Percentiles rank a stretch among this genome's conserved stretches.
Conservation (phyloP, 768 basidiomycete genomes). For the Lepiota venenata region DNA sequence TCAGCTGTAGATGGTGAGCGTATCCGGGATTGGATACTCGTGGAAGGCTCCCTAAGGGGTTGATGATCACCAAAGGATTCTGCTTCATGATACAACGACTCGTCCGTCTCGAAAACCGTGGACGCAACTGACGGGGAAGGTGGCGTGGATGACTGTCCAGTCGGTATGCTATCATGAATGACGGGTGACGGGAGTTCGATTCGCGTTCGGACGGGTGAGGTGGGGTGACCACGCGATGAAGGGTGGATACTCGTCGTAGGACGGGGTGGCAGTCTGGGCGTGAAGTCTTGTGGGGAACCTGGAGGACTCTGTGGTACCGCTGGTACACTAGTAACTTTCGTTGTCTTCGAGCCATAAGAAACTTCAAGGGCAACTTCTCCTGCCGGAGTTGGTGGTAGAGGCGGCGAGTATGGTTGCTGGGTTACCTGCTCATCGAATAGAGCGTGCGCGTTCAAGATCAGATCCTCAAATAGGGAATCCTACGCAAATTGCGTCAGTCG, state of each 20-base stretch:
- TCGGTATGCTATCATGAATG: background rate
- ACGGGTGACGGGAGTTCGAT: slow-evolving; percentile 11
- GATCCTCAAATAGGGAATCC: slow-evolving; percentile 75
- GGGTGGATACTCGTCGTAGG: slow-evolving; percentile 79
- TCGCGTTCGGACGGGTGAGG: slow-evolving; percentile 43
- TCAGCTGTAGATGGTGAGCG: background rate
- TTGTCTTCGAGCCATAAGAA: slow-evolving; percentile 70
- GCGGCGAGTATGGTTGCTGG: slow-evolving; percentile 47
- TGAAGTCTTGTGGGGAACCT: slow-evolving; percentile 59
- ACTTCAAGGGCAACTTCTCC: slow-evolving; percentile 57
- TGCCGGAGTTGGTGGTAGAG: slow-evolving; percentile 68
- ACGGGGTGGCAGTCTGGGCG: slow-evolving; percentile 64
- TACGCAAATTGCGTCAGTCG: slow-evolving; percentile 9
- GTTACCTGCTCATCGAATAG: slow-evolving; percentile 61
- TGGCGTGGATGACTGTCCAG: slow-evolving; percentile 12
- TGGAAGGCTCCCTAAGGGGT: background rate
- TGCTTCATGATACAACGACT: slow-evolving; percentile 7
- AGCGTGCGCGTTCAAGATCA: slow-evolving; percentile 65
- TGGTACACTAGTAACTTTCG: slow-evolving; percentile 55
- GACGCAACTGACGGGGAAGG: slow-evolving; percentile 26
- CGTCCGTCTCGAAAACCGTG: slow-evolving; percentile 22
- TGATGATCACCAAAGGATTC: background rate
- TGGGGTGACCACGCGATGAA: slow-evolving; percentile 53
- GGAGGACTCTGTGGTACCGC: slow-evolving; percentile 19
- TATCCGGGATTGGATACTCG: background rate